A percentile compares a stretch with the other conserved stretches of the same genome.
Conservation (phyloP, 1,139 yeast species). For the Geotrichum restrictum region DNA sequence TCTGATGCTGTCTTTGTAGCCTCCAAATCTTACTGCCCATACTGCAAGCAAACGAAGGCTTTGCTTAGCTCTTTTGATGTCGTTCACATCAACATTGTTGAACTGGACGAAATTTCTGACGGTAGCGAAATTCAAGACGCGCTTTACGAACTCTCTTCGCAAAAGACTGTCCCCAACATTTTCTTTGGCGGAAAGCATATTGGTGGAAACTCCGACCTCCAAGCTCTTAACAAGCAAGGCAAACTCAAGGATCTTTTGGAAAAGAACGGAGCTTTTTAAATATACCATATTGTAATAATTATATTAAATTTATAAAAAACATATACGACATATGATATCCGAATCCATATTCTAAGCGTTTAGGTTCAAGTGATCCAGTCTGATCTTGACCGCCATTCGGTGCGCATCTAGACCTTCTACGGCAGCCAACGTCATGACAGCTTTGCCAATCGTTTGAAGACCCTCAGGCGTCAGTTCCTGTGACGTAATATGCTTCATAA, state of each 20-base stretch:
- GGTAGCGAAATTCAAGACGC: constrained; percentile 76
- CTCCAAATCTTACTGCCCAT: constrained; percentile 24
- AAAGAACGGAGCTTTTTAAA: constrained; percentile 22
- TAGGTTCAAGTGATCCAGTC: constrained; percentile 60
- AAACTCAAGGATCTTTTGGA: constrained; percentile 38
- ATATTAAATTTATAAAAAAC: neutral
- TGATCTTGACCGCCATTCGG: constrained; percentile 89
- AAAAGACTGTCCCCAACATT: constrained; percentile 88
- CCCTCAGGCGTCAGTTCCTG: constrained; percentile 88
- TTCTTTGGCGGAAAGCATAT: constrained; percentile 87
- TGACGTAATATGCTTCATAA: constrained; percentile 90
- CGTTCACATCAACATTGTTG: constrained; percentile 27
- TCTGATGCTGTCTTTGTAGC: constrained; percentile 19
- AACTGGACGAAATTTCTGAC: constrained; percentile 39
- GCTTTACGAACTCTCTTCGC: constrained; percentile 72
- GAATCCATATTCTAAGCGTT: neutral
- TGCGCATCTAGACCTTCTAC: constrained; percentile 97
- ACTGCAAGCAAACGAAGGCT: constrained; percentile 35
- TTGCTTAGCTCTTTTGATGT: constrained; percentile 28
- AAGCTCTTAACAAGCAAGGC: constrained; percentile 49
- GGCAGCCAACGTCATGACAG: constrained; percentile 94
- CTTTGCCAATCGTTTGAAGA: constrained; percentile 79
- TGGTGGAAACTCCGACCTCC: constrained; percentile 91
- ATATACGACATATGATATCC: too few relatives aligned
- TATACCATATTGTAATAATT: neutral